Evolutionary conservation across 345 rosid genomes (phyloP).

Genomic region (Carallia pectinifolia): DNA sequence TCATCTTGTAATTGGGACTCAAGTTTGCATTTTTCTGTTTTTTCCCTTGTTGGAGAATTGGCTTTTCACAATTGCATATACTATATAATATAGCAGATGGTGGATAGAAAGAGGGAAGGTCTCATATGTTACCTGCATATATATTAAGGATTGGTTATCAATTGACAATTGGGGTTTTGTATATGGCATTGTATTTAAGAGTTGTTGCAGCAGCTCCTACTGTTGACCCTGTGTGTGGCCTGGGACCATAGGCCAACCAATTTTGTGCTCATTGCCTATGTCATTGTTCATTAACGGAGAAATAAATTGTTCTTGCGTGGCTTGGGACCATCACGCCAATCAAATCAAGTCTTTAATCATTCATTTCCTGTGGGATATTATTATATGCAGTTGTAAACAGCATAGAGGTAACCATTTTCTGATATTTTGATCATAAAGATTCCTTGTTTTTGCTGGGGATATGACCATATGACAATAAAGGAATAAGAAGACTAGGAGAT

Average conservation of each 20-base stretch:
- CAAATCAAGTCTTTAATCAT: conserved; percentile 12
- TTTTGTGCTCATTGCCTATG: not conserved
- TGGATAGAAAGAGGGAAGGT: conserved; percentile 6
- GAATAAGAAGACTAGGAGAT: not conserved
- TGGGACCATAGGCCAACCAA: conserved; percentile 11
- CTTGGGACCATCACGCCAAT: conserved; percentile 17
- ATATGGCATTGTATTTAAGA: not conserved
- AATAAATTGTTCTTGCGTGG: conserved; percentile 9
- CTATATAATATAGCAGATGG: conserved; percentile 1
- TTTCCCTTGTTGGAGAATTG: not conserved
- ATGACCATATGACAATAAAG: not conserved
- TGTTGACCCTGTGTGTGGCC: not conserved
- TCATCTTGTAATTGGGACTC: not conserved
- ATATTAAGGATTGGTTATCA: not conserved
- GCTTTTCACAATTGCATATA: conserved; percentile 22
- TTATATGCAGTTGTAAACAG: not conserved
- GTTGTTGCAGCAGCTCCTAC: not conserved
- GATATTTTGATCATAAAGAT: conserved; percentile 4
- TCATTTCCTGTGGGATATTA: conserved; percentile 1
- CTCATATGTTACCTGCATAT: not conserved
- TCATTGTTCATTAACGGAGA: conserved; percentile 10
- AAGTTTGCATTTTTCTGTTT: not conserved
- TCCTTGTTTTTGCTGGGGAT: not conserved
- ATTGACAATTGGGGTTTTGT: not conserved
- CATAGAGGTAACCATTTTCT: not conserved